Conservation (phyloP, 2,329 filamentous ascomycete species). For the Colletotrichum chrysophilum region DNA sequence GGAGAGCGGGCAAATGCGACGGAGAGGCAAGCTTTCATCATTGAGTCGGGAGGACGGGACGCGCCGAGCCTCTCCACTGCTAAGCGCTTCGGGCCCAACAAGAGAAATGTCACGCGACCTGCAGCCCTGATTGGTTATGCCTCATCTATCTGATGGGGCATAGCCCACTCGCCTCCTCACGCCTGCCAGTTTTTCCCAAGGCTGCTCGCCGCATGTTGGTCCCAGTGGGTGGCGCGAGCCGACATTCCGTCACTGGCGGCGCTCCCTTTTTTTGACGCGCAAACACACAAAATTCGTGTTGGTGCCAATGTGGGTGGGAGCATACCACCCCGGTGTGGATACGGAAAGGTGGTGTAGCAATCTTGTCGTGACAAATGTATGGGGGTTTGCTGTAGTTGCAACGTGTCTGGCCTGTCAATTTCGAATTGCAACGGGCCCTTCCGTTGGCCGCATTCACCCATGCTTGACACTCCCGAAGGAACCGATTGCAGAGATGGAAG, state of each 20-base stretch:
- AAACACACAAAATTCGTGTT: not conserved
- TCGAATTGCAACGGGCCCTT: not conserved
- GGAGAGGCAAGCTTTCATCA: not conserved
- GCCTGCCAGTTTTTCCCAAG: not conserved
- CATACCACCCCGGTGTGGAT: not conserved
- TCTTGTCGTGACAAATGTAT: not conserved
- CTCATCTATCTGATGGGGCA: not conserved
- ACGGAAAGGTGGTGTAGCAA: not conserved
- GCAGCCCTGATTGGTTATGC: not conserved
- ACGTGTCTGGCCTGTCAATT: not conserved
- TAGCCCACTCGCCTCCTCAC: not conserved
- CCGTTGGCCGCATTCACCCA: not conserved
- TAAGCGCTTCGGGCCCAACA: not conserved
- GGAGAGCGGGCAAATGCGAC: not conserved
- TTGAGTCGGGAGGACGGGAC: not conserved
- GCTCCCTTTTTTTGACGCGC: not conserved
- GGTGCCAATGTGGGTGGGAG: not conserved
- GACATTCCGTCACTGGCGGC: not conserved
- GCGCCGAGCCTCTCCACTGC: not conserved
- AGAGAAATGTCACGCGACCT: not conserved
- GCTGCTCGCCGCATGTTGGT: not conserved
- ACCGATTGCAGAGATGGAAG: not conserved
- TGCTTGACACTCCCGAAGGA: not conserved
- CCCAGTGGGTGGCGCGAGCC: not conserved
- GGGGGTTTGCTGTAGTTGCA: not conserved